These are phyloP conservation scores for Metschnikowia cerradonensis DNA, from an alignment of 805 yeast genomes.

Conservation along the genomic window DNA sequence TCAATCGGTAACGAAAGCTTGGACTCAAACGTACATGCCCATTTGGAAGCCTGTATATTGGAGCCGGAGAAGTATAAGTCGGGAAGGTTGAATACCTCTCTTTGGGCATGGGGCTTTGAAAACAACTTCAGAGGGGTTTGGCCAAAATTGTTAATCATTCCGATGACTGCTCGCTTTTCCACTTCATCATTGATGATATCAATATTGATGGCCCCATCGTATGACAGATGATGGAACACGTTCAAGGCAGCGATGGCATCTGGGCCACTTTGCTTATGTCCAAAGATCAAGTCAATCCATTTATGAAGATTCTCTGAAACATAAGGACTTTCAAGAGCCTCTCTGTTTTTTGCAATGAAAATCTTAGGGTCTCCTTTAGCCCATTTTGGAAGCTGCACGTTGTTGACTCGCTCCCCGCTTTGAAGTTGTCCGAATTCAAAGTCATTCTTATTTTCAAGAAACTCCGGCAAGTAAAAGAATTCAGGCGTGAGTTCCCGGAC, in stretches of 20 bases:
- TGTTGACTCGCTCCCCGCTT: slow-evolving; percentile 51
- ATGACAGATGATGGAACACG: slow-evolving; percentile 80
- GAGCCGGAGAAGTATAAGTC: slow-evolving; percentile 29
- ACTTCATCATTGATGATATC: slow-evolving; percentile 69
- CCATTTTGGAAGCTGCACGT: slow-evolving; percentile 81
- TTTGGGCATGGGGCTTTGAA: slow-evolving; percentile 58
- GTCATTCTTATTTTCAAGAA: slow-evolving; percentile 58
- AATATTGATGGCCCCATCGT: slow-evolving; percentile 77
- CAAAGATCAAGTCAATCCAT: slow-evolving; percentile 87
- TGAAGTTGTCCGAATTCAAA: slow-evolving; percentile 72
- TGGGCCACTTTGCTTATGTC: slow-evolving; percentile 70
- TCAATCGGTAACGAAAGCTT: slow-evolving; percentile 38
- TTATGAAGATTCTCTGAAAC: slow-evolving; percentile 71
- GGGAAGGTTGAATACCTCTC: slow-evolving; percentile 38
- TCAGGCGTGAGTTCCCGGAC: slow-evolving; percentile 87
- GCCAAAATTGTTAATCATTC: slow-evolving; percentile 87
- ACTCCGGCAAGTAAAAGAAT: slow-evolving; percentile 78
- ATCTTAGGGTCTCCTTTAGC: slow-evolving; percentile 71
- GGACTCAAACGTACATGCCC: slow-evolving; percentile 38
- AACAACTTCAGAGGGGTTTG: slow-evolving; percentile 82
- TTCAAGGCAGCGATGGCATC: slow-evolving; percentile 64
- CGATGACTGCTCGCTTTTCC: slow-evolving; percentile 72
- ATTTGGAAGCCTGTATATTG: slow-evolving; percentile 1
- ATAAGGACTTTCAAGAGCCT: slow-evolving; percentile 78
- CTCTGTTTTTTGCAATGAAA: slow-evolving; percentile 71